Percentiles rank a stretch among this genome's conserved stretches.
Evolutionary conservation across 305 asterid genomes (phyloP).

Genomic region (Fraxinus baroniana): DNA sequence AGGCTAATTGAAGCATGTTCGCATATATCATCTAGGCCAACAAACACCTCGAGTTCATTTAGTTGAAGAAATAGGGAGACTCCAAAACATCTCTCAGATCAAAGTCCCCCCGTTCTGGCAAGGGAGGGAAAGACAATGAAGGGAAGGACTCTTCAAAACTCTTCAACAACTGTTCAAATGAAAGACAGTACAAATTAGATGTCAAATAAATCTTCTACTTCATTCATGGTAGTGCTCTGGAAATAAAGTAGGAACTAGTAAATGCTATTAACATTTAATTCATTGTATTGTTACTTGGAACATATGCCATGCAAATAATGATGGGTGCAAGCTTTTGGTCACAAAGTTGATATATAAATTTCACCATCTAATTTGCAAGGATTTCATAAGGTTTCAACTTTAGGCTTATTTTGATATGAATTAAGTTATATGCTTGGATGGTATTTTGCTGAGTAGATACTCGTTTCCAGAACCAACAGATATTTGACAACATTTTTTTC

Average conservation of each 20-base stretch:
- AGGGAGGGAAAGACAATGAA: constrained; percentile 63
- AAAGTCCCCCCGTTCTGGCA: constrained; percentile 91
- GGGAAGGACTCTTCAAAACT: constrained; percentile 81
- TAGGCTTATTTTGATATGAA: not conserved
- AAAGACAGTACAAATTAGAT: not conserved
- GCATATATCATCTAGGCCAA: not conserved
- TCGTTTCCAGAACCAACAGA: not conserved
- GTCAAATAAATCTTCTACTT: not conserved
- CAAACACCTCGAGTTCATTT: constrained; percentile 21
- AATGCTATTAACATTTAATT: not conserved
- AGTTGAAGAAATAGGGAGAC: constrained; percentile 94
- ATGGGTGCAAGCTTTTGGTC: not conserved
- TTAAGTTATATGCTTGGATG: not conserved
- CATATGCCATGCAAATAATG: not conserved
- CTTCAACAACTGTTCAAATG: constrained; percentile 67
- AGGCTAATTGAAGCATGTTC: constrained; percentile 20
- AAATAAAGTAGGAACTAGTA: not conserved
- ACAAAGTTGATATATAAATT: not conserved
- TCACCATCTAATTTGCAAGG: not conserved
- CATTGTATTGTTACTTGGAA: not conserved
- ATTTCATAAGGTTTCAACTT: not conserved
- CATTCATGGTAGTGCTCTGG: not conserved
- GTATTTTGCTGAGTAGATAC: not conserved
- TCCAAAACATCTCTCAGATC: constrained; percentile 74
- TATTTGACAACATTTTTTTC: not conserved